Evolutionary conservation across 2,329 filamentous ascomycete species (phyloP).

Genomic region (Aphanocladium album): DNA sequence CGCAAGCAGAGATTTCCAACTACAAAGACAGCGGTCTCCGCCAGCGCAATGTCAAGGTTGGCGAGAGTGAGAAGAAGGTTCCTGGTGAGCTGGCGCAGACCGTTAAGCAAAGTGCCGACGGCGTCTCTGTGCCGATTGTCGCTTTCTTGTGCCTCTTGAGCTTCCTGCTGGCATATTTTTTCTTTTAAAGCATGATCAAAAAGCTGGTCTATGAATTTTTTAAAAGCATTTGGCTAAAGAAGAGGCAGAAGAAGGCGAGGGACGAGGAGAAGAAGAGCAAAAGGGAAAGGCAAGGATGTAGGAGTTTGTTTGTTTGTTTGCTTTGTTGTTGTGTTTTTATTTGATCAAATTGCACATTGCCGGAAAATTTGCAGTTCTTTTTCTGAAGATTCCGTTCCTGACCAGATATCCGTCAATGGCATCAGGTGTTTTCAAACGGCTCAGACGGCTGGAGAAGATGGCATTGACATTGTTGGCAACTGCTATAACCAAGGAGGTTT

Average conservation of each 20-base stretch:
- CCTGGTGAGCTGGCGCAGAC: slow-evolving; percentile 49
- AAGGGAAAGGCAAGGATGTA: neutral
- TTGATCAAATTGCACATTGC: neutral
- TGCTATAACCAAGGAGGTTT: neutral
- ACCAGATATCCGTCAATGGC: too few species aligned
- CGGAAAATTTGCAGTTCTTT: neutral
- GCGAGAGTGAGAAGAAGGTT: slow-evolving; percentile 44
- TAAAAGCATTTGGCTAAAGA: neutral
- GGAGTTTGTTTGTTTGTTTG: slow-evolving; percentile 2
- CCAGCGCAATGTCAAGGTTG: slow-evolving; percentile 65
- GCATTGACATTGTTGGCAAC: neutral
- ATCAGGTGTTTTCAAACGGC: too few species aligned
- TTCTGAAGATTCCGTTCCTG: neutral
- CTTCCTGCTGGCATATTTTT: slow-evolving; percentile 92
- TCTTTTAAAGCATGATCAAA: slow-evolving; percentile 63
- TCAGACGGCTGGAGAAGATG: too few species aligned
- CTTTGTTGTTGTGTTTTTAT: neutral
- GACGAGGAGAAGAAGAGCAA: neutral
- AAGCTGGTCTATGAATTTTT: neutral
- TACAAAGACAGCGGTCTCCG: slow-evolving; percentile 70
- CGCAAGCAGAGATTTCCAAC: slow-evolving; percentile 65
- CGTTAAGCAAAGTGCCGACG: slow-evolving; percentile 55
- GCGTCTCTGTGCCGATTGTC: slow-evolving; percentile 81
- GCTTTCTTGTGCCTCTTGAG: slow-evolving; percentile 80
- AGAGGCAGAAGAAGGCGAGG: neutral